Percentiles rank a stretch among this genome's conserved stretches.
These are phyloP conservation scores for Phytophthora boehmeriae DNA, from an alignment of 352 stramenopile species.

Conservation along the genomic window DNA sequence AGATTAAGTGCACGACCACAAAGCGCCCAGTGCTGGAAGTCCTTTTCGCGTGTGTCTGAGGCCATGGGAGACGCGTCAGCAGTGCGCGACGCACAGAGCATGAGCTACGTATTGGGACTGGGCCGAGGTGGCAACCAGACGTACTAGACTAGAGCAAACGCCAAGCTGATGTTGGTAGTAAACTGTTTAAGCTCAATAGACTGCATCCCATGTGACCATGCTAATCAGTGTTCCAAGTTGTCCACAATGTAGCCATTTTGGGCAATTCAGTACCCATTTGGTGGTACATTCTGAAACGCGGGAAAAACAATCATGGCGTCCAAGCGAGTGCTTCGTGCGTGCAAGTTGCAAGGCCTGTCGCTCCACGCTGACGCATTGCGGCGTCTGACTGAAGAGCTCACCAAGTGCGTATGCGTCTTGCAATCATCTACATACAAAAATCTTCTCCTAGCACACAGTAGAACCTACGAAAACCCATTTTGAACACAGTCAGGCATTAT, in stretches of 20 bases:
- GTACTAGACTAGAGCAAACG: constrained; percentile 40
- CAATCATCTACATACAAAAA: constrained; percentile 6
- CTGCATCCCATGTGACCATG: constrained; percentile 12
- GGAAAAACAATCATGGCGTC: constrained; percentile 57
- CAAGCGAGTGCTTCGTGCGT: constrained; percentile 83
- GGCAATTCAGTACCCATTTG: constrained; percentile 14
- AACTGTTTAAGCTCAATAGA: constrained; percentile 9
- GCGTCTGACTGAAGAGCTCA: constrained; percentile 69
- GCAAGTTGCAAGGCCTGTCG: constrained; percentile 85
- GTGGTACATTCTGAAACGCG: constrained; percentile 24
- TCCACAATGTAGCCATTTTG: constrained; percentile 13
- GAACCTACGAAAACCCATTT: constrained; percentile 1
- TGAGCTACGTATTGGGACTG: constrained; percentile 89
- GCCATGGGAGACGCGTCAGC: constrained; percentile 70
- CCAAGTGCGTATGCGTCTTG: constrained; percentile 44
- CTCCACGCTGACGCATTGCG: constrained; percentile 76
- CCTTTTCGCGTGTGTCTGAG: constrained; percentile 73
- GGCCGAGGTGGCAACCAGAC: constrained; percentile 80
- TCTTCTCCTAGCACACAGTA: constrained; percentile 3
- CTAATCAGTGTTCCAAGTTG: constrained; percentile 26
- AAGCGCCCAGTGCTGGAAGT: constrained; percentile 82
- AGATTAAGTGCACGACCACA: constrained; percentile 77
- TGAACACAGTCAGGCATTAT: neutral
- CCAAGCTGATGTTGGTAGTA: constrained; percentile 1
- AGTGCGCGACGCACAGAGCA: constrained; percentile 85